phyloP scores from a whole-genome alignment of 1,284 basidiomycete genomes.

The Pholiota adiposa region DNA sequence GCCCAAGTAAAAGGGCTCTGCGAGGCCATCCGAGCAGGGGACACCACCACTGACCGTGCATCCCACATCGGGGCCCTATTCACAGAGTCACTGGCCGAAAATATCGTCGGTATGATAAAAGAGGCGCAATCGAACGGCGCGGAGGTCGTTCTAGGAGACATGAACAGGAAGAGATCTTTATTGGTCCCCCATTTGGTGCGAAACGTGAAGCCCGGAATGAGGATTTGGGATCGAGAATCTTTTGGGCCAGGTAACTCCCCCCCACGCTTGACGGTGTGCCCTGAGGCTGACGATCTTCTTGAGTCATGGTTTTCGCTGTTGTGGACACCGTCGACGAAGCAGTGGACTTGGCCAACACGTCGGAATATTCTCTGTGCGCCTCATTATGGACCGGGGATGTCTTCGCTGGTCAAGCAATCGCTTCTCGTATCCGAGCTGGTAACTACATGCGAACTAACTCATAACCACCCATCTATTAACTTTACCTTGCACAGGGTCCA shows the following conservation, averaged over 20 bases:
- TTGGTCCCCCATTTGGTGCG: slow-evolving; percentile 59
- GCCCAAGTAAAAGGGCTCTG: slow-evolving; percentile 37
- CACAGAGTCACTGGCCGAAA: slow-evolving; percentile 51
- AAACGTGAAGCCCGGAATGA: slow-evolving; percentile 53
- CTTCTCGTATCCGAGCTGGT: slow-evolving; percentile 54
- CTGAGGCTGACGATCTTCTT: not conserved
- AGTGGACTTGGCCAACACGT: slow-evolving; percentile 55
- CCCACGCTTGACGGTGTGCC: not conserved
- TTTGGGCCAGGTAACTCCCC: slow-evolving; percentile 59
- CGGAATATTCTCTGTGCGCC: slow-evolving; percentile 57
- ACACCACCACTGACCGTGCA: slow-evolving; percentile 28
- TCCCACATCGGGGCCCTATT: slow-evolving; percentile 49
- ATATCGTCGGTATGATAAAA: slow-evolving; percentile 50
- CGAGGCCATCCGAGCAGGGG: slow-evolving; percentile 40
- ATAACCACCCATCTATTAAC: no score
- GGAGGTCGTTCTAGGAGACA: slow-evolving; percentile 52
- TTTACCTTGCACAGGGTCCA: slow-evolving; percentile 37
- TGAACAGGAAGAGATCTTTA: slow-evolving; percentile 42
- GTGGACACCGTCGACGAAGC: slow-evolving; percentile 57
- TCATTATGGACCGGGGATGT: slow-evolving; percentile 59
- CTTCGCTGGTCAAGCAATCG: slow-evolving; percentile 50
- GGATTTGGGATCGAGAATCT: slow-evolving; percentile 57
- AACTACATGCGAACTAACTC: not conserved
- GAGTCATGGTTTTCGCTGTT: slow-evolving; percentile 52
- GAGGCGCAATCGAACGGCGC: slow-evolving; percentile 60